These are phyloP conservation scores for Pichia pseudocactophila DNA, from an alignment of 805 yeast genomes.

Conservation along the genomic window DNA sequence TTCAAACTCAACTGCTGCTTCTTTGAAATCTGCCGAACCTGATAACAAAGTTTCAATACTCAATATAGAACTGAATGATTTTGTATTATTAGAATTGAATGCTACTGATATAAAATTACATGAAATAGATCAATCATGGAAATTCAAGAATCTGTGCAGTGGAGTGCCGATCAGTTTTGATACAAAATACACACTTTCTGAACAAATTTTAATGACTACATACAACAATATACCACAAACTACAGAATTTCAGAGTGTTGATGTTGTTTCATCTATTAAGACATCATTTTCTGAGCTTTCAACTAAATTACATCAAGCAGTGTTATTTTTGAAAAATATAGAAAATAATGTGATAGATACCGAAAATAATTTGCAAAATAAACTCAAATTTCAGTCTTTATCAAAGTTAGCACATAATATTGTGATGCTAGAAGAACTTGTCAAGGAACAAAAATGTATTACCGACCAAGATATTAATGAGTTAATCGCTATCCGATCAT, in stretches of 20 bases:
- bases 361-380: background rate
- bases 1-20: too few species aligned
- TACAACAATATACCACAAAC: slow-evolving; percentile 2
- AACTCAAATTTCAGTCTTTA: slow-evolving; percentile 10
- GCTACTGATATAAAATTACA: too few species aligned
- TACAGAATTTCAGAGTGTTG: background rate
- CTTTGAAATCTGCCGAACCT: too few species aligned
- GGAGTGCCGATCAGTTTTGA: background rate
- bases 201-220: background rate
- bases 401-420: slow-evolving; percentile 8
- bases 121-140: too few species aligned
- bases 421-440: background rate
- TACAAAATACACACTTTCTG: background rate
- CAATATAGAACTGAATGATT: too few species aligned
- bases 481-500: slow-evolving; percentile 2
- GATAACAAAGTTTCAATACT: too few species aligned
- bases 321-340: slow-evolving; percentile 11
- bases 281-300: slow-evolving; percentile 3
- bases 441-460: background rate
- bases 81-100: too few species aligned
- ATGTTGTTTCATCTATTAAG: background rate
- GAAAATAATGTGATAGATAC: slow-evolving; percentile 4
- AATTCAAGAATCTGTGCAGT: too few species aligned
- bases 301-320: slow-evolving; percentile 5
- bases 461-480: background rate